These are phyloP conservation scores for Batrachochytrium dendrobatidis DNA, from an alignment of 371 early-diverging fungal genomes.

Conservation along the genomic window DNA sequence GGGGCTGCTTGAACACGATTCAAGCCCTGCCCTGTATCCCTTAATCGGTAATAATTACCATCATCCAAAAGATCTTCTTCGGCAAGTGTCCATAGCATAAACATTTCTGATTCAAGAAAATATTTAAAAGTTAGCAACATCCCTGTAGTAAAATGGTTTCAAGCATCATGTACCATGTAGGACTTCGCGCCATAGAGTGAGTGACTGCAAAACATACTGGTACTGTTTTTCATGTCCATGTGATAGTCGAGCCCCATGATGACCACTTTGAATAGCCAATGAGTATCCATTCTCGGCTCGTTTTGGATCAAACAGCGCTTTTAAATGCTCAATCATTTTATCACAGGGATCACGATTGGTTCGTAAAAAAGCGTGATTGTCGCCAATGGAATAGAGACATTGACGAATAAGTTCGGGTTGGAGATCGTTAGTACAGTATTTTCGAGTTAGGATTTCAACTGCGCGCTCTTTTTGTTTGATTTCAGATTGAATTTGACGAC, in stretches of 20 bases:
- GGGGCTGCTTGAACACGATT: slow-evolving; percentile 71
- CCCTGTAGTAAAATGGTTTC: too few relatives aligned
- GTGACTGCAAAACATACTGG: slow-evolving; percentile 87
- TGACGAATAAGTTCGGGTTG: slow-evolving; percentile 69
- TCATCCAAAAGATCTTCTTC: slow-evolving; percentile 76
- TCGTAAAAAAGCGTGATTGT: slow-evolving; percentile 89
- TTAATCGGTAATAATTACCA: slow-evolving; percentile 69
- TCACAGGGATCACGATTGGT: slow-evolving; percentile 82
- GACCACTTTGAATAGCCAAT: slow-evolving; percentile 73
- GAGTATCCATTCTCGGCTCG: slow-evolving; percentile 53
- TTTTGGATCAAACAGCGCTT: slow-evolving; percentile 55
- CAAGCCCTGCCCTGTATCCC: slow-evolving; percentile 94
- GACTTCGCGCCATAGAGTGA: slow-evolving; percentile 91
- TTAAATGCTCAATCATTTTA: slow-evolving; percentile 75
- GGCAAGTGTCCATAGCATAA: slow-evolving; percentile 85
- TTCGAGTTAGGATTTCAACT: slow-evolving; percentile 72
- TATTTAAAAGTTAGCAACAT: too few relatives aligned
- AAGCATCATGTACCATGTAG: slow-evolving; percentile 43
- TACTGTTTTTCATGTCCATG: slow-evolving; percentile 90
- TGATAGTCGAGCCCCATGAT: slow-evolving; percentile 79
- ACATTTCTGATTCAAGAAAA: slow-evolving; percentile 63
- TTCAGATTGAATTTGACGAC: slow-evolving; percentile 71
- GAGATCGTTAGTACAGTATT: slow-evolving; percentile 47
- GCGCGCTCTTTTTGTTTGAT: slow-evolving; percentile 86
- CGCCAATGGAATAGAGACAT: slow-evolving; percentile 90